Base-by-base conservation (phyloP, 805 yeast species). In the Priceomyces fermenticarens region DNA sequence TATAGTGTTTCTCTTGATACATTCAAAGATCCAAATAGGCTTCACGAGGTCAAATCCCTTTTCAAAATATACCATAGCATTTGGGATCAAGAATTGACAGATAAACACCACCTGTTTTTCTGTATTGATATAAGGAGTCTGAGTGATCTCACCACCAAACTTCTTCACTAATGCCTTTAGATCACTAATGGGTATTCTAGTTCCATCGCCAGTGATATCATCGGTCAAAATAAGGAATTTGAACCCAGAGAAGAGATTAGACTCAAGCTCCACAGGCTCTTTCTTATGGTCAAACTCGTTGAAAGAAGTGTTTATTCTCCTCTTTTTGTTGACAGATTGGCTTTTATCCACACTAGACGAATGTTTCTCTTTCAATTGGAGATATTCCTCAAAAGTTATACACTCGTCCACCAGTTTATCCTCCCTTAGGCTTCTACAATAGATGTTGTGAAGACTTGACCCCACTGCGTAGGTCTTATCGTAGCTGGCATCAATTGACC, bases 1-100 rank as follows among this genome's bases (percentile, higher is more conserved):
- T 2, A 80, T 35, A 2, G 50, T 38, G 1, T 57, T 51, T 10
- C 65, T 55, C 12, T 57, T 52, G 2, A 86, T 62, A 49, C 93
- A 80, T 48, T 86, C 90, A 34, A 79, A 66, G 4, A 88, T 56
- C 96, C 96, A 91, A 25, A 63, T 57, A 0, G 95, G 88, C 38
- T 62, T 71, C 6, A 88, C 54, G 0, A 91, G 67, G 51, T 83
- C 86, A 49, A 72, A 77, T 0, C 85, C 85, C 12, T 56, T 53
- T 2, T 49, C 39, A 9, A 54, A 40, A 47, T 61, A 63, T 3
- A 46, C 39, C 32, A 53, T 41, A 12, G 62, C 46, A 4, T 55
- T 47, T 4, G 73, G 72, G 3, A 62, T 49, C 8, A 43, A 30
- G 10, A 45, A 47, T 38, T 64, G 65, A 27, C 63, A 57, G 2